Base-by-base conservation (phyloP, 1,139 yeast species). In the Eremothecium gossypii region DNA sequence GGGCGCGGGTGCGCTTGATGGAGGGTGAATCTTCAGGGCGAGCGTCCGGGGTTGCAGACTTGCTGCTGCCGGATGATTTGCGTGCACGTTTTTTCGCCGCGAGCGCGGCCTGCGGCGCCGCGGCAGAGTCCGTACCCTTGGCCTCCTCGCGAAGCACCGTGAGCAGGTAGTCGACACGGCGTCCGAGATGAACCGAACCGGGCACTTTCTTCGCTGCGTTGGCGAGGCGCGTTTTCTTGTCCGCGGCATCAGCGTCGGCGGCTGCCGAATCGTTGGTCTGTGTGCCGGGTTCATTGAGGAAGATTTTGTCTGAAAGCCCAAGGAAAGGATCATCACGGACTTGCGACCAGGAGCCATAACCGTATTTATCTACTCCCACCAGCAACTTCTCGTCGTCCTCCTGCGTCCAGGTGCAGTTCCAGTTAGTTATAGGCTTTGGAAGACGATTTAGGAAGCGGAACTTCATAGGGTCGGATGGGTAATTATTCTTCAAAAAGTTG, bases 261-360 rank as follows among this genome's bases (percentile, higher is more conserved):
- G 39, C 38, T 4, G 27, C 27, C 5, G 34, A 27, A 13, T 31
- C 32, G 13, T 37, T 27, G 9, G 38, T 40, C 13, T 28, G 27
- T 14, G 20, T 32, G 11, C 11, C 33, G 14, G 39, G 41, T 11
- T 67, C 69, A 42, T 63, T 85, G 52, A 89, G 69, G 57, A 77
- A 89, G 49, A 89, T 66, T 66, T 85, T 89, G 54, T 86, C 86
- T 48, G 87, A 85, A 50, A 93, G 70, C 10, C 91, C 93, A 46
- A 93, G 71, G 44, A 85, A 74, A 1, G 98, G 97, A 65, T 93
- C 98, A 64, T 91, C 98, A 58, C 98, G 71, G 38, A 93, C 89
- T 59, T 84, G 89, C 7, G 75, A 64, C 98, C 98, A 93, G 0
- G 95, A 82, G 14, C 98, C 98, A 58, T 86, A 91, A 0, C 99